phyloP scores from a whole-genome alignment of 1,284 basidiomycete genomes.

The Macrocybe sp. region DNA sequence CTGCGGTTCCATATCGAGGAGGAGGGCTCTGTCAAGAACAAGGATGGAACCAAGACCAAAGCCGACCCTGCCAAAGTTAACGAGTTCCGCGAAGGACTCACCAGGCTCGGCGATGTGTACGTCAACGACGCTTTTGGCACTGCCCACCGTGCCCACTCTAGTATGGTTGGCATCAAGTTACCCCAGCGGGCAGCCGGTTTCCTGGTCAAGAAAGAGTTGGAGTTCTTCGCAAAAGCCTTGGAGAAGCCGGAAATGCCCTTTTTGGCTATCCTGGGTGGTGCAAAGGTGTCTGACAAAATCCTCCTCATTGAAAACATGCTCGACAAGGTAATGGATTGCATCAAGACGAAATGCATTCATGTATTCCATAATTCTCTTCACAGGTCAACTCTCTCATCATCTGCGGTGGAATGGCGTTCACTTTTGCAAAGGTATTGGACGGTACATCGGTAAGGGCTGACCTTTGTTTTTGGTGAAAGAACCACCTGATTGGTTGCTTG shows the following conservation, averaged over 20 bases:
- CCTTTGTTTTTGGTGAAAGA: constrained; percentile 1
- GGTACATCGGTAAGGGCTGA: constrained; percentile 56
- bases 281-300: constrained; percentile 99
- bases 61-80: constrained; percentile 82
- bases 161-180: constrained; percentile 96
- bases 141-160: constrained; percentile 96
- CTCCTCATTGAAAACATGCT: constrained; percentile 99
- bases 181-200: constrained; percentile 94
- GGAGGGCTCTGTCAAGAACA: constrained; percentile 92
- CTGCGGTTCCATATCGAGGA: constrained; percentile 98
- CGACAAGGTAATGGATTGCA: constrained; percentile 69
- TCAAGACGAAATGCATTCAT: background rate
- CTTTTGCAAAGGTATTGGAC: constrained; percentile 95
- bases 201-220: constrained; percentile 98
- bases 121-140: constrained; percentile 99
- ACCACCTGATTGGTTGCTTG: constrained; percentile 1
- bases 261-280: constrained; percentile 97
- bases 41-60: constrained; percentile 90
- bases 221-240: constrained; percentile 97
- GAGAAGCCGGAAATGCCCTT: constrained; percentile 95
- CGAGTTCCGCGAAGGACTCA: constrained; percentile 85
- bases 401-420: constrained; percentile 98
- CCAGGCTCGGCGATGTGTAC: constrained; percentile 93
- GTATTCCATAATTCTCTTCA: constrained; percentile 2
- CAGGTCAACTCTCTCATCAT: constrained; percentile 95